Evolutionary conservation across 352 stramenopile genomes (phyloP), one percentile per base, ranked within the genome.

Genomic region (Phytopythium litorale): DNA sequence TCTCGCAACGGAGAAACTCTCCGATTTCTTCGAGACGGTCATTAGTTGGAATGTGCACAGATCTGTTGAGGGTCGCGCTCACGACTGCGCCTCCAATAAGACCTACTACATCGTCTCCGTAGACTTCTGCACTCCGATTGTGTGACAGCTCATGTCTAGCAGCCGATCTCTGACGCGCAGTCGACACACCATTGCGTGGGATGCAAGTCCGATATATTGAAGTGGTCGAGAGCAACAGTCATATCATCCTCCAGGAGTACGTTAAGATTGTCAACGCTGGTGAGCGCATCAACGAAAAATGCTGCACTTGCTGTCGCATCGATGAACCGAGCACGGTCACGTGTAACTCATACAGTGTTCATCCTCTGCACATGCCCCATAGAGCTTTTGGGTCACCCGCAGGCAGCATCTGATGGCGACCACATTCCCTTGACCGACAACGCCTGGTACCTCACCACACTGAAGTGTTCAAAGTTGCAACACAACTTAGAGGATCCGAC

Each of bases 241-340:
- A 43, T 7, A 30, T 56, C 19, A 35, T 56, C 3, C 18, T 56
- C 18, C 32, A 56, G 7, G 50, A 56, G 30, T 56, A 56, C 30
- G 50, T 43, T 18, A 32, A 56, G 50, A 35, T 19, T 18, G 50
- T 30, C 15, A 11, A 19, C 50, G 7, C 28, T 18, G 35, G 35
- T 18, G 50, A 56, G 50, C 50, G 30, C 28, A 43, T 56, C 50
- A 38, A 56, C 35, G 30, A 43, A 5, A 56, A 56, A 43, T 21
- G 8, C 16, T 56, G 30, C 35, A 56, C 32, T 12, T 56, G 16
- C 49, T 56, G 3, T 11, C 50, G 3, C 50, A 30, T 7, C 35
- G n/a, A 4, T 25, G 50, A 18, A 56, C 50, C 15, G 50, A 43
- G 50, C 32, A 21, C 8, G 50, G 50, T 0, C 25, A 56, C 50